Evolutionary conservation across 1,139 yeast species (phyloP).

Genomic region (Schizosaccharomyces versatilis): DNA sequence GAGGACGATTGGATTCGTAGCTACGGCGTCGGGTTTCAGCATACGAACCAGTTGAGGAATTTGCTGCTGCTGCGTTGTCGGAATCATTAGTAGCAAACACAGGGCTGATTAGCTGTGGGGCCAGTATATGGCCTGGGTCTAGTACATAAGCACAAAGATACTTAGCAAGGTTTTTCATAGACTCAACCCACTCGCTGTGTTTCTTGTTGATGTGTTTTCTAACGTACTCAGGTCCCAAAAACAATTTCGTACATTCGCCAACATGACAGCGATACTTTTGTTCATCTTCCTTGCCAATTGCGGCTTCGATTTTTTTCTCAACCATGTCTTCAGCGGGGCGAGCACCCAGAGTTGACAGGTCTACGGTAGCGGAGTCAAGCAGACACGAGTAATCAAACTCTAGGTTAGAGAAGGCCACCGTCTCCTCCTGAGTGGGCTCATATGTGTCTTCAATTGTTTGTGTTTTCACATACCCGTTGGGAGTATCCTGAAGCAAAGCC

Average conservation of each 20-base stretch:
- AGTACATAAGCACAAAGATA: constrained; percentile 10
- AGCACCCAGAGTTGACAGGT: constrained; percentile 11
- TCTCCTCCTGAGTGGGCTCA: not conserved
- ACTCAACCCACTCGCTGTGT: constrained; percentile 13
- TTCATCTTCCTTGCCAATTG: constrained; percentile 13
- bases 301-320: constrained; percentile 8
- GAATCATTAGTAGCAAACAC: not conserved
- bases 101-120: constrained; percentile 8
- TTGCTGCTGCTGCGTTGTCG: too few relatives aligned
- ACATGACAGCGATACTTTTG: constrained; percentile 13
- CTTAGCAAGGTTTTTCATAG: constrained; percentile 8
- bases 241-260: constrained; percentile 13
- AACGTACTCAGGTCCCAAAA: constrained; percentile 14
- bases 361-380: constrained; percentile 11
- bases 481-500: not conserved
- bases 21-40: too few relatives aligned
- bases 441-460: not conserved
- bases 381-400: constrained; percentile 1
- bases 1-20: too few relatives aligned
- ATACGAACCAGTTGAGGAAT: too few relatives aligned
- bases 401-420: not conserved
- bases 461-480: not conserved
- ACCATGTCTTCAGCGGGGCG: constrained; percentile 10
- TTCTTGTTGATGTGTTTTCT: constrained; percentile 13
- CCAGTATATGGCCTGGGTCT: constrained; percentile 11